phyloP scores from a whole-genome alignment of 257 asterid genomes.

The Cynanchum wilfordii region DNA sequence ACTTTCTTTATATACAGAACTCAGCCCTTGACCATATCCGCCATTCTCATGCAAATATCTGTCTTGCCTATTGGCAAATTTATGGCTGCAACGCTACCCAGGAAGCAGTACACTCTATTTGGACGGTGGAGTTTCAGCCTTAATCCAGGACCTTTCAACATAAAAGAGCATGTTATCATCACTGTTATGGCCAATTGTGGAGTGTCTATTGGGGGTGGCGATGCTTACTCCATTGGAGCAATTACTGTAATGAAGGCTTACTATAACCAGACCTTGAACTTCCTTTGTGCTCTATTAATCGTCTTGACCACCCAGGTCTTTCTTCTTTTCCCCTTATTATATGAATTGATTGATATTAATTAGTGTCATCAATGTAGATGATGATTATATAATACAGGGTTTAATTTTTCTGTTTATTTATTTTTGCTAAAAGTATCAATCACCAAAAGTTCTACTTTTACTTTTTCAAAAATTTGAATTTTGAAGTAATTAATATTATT shows the following conservation, averaged over 20 bases:
- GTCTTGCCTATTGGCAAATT: slow-evolving; percentile 74
- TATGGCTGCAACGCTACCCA: slow-evolving; percentile 88
- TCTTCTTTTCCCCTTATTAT: background rate
- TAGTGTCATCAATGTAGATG: background rate
- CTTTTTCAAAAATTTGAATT: background rate
- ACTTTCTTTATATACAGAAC: slow-evolving; percentile 88
- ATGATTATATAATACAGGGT: too few species aligned
- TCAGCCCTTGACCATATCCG: slow-evolving; percentile 82
- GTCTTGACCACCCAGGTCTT: slow-evolving; percentile 92
- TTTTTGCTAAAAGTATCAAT: too few species aligned
- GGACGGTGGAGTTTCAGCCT: slow-evolving; percentile 76
- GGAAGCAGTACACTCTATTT: slow-evolving; percentile 26
- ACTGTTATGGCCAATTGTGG: slow-evolving; percentile 98
- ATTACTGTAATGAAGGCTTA: slow-evolving; percentile 94
- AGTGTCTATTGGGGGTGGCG: slow-evolving; percentile 96
- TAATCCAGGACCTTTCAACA: slow-evolving; percentile 90
- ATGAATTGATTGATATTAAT: background rate
- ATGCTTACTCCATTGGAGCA: slow-evolving; percentile 98
- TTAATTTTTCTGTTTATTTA: too few species aligned
- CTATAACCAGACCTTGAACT: slow-evolving; percentile 71
- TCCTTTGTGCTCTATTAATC: slow-evolving; percentile 67
- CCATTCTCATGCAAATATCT: slow-evolving; percentile 88
- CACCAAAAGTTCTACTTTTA: too few species aligned
- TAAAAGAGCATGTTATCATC: slow-evolving; percentile 85
- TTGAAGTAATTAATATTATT: background rate